Base-by-base conservation (phyloP, 805 yeast genomes). In the Huiozyma naganishii region DNA sequence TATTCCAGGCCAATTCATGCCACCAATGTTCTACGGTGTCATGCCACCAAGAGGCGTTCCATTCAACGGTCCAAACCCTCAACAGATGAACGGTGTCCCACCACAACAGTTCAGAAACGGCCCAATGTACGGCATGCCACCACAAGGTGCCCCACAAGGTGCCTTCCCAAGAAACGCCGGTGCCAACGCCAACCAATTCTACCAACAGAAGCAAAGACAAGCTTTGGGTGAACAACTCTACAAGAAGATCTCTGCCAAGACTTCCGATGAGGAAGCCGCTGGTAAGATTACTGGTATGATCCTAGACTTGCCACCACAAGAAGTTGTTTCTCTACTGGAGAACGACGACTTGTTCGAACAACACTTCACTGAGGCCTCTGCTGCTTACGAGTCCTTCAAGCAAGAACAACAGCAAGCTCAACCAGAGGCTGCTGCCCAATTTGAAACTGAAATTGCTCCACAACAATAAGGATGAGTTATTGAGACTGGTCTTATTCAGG, bases 221-320 rank as follows among this genome's bases (percentile, higher is more conserved):
- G 77, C 88, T 64, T 78, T 92, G 65, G 98, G 98, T 72, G 97
- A 92, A 77, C 95, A 88, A 65, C 76, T 92, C 64, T 92, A 90
- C 77, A 88, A 94, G 63, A 85, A 80, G 77, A 83, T 92, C 61
- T 80, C 82, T 53, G 79, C 88, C 54, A 83, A 83, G 71, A 86
- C 89, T 59, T 79, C 80, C 58, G 95, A 88, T 63, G 83, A 83
- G 47, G 95, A 88, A 70, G 87, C 95, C 61, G 97, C 97, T 55
- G 95, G 96, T 72, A 90, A 89, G 75, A 86, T 92, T 66, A 92
- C 98, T 54, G 97, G 97, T 74, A 92, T 92, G 97, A 79, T 92
- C 74, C 78, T 92, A 64, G 96, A 89, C 65, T 80, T 90, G 79
- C 94, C 88, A 64, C 85, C 84, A 70, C 79, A 79, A 61, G 96